Conservation (phyloP, 495 filamentous ascomycete species). For the Aspergillus haitiensis region DNA sequence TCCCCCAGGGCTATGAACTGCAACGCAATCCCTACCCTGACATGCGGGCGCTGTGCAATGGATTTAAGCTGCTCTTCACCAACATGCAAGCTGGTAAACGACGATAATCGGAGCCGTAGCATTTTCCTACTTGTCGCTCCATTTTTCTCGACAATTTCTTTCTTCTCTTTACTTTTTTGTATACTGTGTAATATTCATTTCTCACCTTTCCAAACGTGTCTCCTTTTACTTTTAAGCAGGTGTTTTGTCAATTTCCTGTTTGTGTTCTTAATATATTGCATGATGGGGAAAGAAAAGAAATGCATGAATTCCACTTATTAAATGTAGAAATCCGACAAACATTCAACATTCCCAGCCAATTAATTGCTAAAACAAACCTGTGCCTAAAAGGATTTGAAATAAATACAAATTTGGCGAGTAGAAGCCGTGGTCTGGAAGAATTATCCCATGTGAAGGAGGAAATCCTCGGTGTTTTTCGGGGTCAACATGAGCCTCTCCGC, state of each 20-base stretch:
- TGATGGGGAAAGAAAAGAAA: constrained; percentile 8
- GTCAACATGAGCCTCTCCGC: constrained; percentile 10
- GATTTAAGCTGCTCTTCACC: constrained; percentile 65
- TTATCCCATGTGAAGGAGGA: constrained; percentile 14
- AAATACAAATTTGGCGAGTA: neutral
- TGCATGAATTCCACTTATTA: constrained; percentile 5
- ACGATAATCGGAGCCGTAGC: constrained; percentile 23
- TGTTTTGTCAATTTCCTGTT: constrained; percentile 5
- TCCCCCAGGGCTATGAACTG: constrained; percentile 87
- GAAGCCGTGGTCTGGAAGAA: constrained; percentile 13
- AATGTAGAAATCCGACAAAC: neutral
- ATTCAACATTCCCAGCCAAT: neutral
- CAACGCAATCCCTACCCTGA: constrained; percentile 85
- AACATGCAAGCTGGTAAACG: constrained; percentile 51
- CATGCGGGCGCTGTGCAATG: constrained; percentile 92
- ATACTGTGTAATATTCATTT: constrained; percentile 26
- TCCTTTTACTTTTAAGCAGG: neutral
- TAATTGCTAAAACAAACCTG: neutral
- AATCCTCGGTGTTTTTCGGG: constrained; percentile 21
- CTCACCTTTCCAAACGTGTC: constrained; percentile 4
- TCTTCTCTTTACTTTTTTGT: constrained; percentile 23
- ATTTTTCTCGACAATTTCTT: neutral
- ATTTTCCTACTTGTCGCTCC: too few relatives aligned
- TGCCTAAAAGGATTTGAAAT: neutral
- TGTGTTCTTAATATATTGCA: constrained; percentile 7